Base-by-base conservation (phyloP, 257 asterid species). In the Knoxia roxburghii region DNA sequence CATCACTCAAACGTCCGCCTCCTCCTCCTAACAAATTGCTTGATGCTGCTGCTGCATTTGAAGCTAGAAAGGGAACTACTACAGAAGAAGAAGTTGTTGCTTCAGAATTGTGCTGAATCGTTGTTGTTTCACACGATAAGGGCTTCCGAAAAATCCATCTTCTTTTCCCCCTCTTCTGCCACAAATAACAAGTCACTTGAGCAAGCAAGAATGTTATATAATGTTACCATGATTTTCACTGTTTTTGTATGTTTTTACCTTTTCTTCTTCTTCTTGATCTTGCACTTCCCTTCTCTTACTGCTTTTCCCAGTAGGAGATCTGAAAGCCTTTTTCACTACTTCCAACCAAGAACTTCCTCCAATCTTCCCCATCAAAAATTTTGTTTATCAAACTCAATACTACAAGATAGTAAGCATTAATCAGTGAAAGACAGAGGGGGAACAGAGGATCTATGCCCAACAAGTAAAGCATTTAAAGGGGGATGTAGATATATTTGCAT, bases 141-240 rank as follows among this genome's bases (percentile, higher is more conserved):
- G 80, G 64, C 75, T 83, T 88, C 23, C 83, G 69, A 35, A 88
- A 84, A 15, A 81, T 72, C 99, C 99, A 93, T 75, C 90, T 85
- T 69, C 85, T 73, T 69, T 81, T 90, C 24, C 82, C 89, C 37
- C 92, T 81, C 76, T 75, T 88, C 95, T 88, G 80, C 73, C 64
- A 70, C 48, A 18, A 61, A 39, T 6, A 56, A 11, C 27, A 13
- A 13, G 5, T 15, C 14, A 29, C 41, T 17, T 14, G 51, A 46
- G 51, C 51, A 0, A 7, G 4, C 8, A 15, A 29, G n/a, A n/a
- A n/a, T n/a, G n/a, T n/a, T n/a, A n/a, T n/a, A n/a, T n/a, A n/a
- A n/a, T n/a, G 8, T 37, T 37, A 37, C 4, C 41, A 37, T 4
- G 6, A 37, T 37, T 37, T 37, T 37, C 9, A 9, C n/a, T n/a